Evolutionary conservation across 176 grass and related monocot genomes (phyloP).

Genomic region (Phoenix roebelenii): DNA sequence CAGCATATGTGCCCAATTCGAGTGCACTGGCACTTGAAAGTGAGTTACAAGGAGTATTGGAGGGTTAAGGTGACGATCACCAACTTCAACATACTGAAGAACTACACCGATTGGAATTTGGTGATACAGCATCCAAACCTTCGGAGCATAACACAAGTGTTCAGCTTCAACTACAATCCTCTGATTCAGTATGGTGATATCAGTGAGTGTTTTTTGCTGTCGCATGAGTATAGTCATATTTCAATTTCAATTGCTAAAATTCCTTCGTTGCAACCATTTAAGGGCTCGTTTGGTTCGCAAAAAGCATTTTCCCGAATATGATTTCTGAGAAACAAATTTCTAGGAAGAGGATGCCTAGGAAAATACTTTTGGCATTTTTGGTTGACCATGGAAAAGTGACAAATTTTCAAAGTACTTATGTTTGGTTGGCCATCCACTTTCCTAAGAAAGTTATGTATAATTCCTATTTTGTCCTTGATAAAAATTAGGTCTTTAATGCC

Average conservation of each 20-base stretch:
- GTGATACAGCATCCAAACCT: slow-evolving; percentile 64
- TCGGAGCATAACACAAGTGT: slow-evolving; percentile 36
- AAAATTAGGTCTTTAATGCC: too few species aligned
- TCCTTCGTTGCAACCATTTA: too few species aligned
- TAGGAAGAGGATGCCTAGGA: too few species aligned
- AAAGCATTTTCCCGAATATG: too few species aligned
- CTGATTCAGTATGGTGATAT: slow-evolving; percentile 41
- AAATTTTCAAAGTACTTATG: too few species aligned
- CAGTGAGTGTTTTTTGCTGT: slow-evolving; percentile 31
- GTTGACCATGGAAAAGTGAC: too few species aligned
- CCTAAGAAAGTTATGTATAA: too few species aligned
- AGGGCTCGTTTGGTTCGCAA: too few species aligned
- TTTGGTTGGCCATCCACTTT: too few species aligned
- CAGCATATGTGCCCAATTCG: slow-evolving; percentile 62
- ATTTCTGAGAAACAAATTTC: too few species aligned
- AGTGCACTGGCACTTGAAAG: slow-evolving; percentile 79
- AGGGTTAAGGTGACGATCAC: slow-evolving; percentile 54
- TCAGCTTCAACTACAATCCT: slow-evolving; percentile 70
- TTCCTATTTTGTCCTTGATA: too few species aligned
- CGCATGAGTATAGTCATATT: not conserved
- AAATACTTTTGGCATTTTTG: too few species aligned
- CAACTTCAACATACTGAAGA: slow-evolving; percentile 46
- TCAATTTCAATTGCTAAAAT: not conserved
- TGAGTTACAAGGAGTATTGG: slow-evolving; percentile 59
- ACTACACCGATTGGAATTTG: slow-evolving; percentile 75